Conservation (phyloP, 2,329 filamentous ascomycete genomes). For the Trichoderma harzianum region DNA sequence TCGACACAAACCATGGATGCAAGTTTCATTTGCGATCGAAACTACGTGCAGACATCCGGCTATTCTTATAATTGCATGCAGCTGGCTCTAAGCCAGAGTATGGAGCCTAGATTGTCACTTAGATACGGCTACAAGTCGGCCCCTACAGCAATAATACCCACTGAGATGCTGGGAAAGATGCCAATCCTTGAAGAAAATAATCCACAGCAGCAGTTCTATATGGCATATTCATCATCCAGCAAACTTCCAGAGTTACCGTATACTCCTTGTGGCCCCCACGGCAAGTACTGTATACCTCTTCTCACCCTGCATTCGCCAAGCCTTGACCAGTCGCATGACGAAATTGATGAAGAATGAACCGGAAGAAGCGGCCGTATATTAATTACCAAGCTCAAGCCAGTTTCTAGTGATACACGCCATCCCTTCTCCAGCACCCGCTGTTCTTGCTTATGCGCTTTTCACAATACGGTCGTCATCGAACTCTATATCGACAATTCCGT, state of each 20-base stretch:
- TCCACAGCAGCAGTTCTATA: background rate
- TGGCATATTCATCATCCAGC: background rate
- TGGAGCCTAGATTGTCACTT: background rate
- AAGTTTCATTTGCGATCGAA: background rate
- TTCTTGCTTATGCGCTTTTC: slow-evolving; percentile 49
- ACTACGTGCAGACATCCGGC: background rate
- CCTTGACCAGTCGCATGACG: background rate
- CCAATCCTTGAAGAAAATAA: background rate
- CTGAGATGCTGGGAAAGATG: background rate
- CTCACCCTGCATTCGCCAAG: background rate
- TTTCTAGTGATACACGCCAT: slow-evolving; percentile 37
- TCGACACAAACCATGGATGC: background rate
- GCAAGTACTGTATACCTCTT: background rate
- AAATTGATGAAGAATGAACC: background rate
- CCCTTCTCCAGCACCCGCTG: slow-evolving; percentile 17
- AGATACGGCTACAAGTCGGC: background rate
- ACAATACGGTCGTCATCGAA: slow-evolving; percentile 79
- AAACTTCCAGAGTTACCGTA: background rate
- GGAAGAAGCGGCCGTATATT: slow-evolving; percentile 10
- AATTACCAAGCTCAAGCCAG: slow-evolving; percentile 19
- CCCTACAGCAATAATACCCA: background rate
- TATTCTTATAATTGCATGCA: background rate
- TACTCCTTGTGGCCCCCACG: background rate
- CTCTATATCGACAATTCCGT: slow-evolving; percentile 80
- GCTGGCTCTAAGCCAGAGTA: background rate